Conservation (phyloP, 1,284 basidiomycete genomes). For the Schizophyllum commune region DNA sequence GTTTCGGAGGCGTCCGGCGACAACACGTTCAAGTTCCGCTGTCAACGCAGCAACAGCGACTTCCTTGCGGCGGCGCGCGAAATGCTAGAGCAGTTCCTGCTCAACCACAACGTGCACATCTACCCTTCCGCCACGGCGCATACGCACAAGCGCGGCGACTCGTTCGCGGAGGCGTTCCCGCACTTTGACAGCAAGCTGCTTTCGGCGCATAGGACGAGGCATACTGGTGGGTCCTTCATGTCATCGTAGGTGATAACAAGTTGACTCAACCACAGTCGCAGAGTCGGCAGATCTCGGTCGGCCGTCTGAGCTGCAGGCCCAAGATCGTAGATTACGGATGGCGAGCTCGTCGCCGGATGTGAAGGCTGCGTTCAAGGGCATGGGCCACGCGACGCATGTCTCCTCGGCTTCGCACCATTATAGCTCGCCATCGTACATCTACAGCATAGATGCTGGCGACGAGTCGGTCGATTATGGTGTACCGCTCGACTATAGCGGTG, state of each 20-base stretch:
- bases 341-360: conserved; percentile 91
- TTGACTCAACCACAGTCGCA: conserved; percentile 19
- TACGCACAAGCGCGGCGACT: conserved; percentile 79
- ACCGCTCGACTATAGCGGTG: not conserved
- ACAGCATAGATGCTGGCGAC: conserved; percentile 67
- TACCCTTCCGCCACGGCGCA: conserved; percentile 68
- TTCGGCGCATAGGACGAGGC: conserved; percentile 54
- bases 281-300: conserved; percentile 72
- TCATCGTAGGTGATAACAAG: not conserved
- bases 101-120: conserved; percentile 76
- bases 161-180: conserved; percentile 91
- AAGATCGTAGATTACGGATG: conserved; percentile 71
- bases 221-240: conserved; percentile 32
- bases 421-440: conserved; percentile 63
- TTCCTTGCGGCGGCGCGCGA: conserved; percentile 86
- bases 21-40: conserved; percentile 92
- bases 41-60: conserved; percentile 91
- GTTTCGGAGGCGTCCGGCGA: conserved; percentile 42
- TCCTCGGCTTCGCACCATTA: not conserved
- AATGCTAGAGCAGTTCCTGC: conserved; percentile 87
- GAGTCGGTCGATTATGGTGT: not conserved
- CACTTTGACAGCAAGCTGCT: conserved; percentile 96
- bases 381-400: not conserved
- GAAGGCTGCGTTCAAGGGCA: conserved; percentile 83
- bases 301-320: conserved; percentile 48